A percentile compares a stretch with the other conserved stretches of the same genome.
phyloP scores from a whole-genome alignment of 129 eudicot genomes.

The Lactuca sativa region DNA sequence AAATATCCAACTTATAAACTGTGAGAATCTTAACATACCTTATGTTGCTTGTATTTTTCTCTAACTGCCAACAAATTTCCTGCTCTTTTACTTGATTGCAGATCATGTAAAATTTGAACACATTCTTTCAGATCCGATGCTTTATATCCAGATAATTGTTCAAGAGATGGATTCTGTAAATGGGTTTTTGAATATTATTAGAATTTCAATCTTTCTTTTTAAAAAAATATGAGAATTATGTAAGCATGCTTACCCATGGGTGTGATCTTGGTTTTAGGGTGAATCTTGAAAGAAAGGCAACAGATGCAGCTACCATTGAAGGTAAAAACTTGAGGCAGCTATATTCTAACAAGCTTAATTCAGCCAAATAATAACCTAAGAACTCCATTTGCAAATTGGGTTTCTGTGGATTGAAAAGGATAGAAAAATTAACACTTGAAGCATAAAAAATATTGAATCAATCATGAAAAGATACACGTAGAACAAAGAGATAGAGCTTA shows the following conservation, averaged over 20 bases:
- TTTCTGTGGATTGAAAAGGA: conserved; percentile 30
- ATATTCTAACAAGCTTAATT: conserved; percentile 75
- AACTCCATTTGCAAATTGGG: conserved; percentile 49
- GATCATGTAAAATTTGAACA: conserved; percentile 55
- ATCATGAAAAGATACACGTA: neutral
- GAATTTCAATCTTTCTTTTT: neutral
- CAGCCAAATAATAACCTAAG: conserved; percentile 67
- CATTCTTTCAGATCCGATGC: conserved; percentile 68
- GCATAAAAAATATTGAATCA: neutral
- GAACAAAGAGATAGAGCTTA: conserved; percentile 9
- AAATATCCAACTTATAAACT: neutral
- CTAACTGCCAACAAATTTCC: conserved; percentile 55
- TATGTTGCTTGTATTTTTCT: conserved; percentile 71
- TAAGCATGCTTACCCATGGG: conserved; percentile 62
- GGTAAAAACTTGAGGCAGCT: conserved; percentile 72
- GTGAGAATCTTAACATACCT: conserved; percentile 39
- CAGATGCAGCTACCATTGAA: conserved; percentile 81
- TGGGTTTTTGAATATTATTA: neutral
- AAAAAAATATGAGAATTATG: neutral
- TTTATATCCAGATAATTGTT: conserved; percentile 52
- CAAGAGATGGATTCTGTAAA: conserved; percentile 48
- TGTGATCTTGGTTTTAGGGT: conserved; percentile 46
- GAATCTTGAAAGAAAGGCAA: conserved; percentile 63
- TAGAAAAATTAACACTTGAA: conserved; percentile 12
- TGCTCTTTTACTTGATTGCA: conserved; percentile 63